Conservation (phyloP, 2,329 filamentous ascomycete genomes). For the Paramyrothecium roridum region DNA sequence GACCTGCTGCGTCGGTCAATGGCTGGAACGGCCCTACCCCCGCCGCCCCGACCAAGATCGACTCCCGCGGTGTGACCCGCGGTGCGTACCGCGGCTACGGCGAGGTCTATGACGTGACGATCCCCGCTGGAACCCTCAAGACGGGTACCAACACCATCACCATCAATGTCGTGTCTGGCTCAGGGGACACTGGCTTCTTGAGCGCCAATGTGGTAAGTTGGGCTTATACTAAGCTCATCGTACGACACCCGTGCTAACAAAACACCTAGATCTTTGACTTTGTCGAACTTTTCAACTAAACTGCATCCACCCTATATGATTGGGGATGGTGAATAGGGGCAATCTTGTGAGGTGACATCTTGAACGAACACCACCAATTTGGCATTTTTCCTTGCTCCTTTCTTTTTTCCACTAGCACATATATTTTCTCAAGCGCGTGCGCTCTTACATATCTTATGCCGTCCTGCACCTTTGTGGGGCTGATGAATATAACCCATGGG, state of each 20-base stretch:
- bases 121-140: slow-evolving; percentile 57
- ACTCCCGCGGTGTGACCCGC: slow-evolving; percentile 62
- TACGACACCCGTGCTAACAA: not conserved
- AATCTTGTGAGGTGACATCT: too few species aligned
- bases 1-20: slow-evolving; percentile 57
- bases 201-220: slow-evolving; percentile 49
- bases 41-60: slow-evolving; percentile 57
- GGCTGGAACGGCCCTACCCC: slow-evolving; percentile 45
- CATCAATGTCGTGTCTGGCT: slow-evolving; percentile 57
- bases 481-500: not conserved
- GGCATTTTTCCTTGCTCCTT: slow-evolving; percentile 9
- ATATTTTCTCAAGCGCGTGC: not conserved
- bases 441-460: not conserved
- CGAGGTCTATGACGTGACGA: slow-evolving; percentile 60
- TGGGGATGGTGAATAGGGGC: not conserved
- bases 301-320: not conserved
- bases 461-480: not conserved
- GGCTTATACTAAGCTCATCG: not conserved
- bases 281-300: slow-evolving; percentile 20
- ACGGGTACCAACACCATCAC: slow-evolving; percentile 62
- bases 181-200: slow-evolving; percentile 50
- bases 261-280: slow-evolving; percentile 16
- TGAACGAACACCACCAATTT: too few species aligned
- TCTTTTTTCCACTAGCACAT: not conserved
- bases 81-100: slow-evolving; percentile 63